A percentile compares a stretch with the other conserved stretches of the same genome.
phyloP scores from a whole-genome alignment of 768 basidiomycete species.

The Suillus decipiens region DNA sequence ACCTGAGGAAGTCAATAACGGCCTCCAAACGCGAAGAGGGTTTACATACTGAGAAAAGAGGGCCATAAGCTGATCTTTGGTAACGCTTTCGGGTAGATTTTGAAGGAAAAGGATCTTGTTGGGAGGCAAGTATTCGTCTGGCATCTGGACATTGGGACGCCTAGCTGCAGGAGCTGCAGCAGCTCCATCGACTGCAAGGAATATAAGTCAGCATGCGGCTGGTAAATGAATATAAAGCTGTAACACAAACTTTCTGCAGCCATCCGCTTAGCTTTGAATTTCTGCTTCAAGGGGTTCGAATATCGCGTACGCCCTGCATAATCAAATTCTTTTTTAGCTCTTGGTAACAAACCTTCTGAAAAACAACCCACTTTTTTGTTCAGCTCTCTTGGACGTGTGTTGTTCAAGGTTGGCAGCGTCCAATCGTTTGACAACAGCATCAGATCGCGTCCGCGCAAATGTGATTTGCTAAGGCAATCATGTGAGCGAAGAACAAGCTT shows the following conservation, averaged over 20 bases:
- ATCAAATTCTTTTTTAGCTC: not conserved
- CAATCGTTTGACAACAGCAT: slow-evolving; percentile 81
- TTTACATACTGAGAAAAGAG: slow-evolving; percentile 85
- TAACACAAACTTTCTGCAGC: slow-evolving; percentile 69
- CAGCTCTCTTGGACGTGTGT: slow-evolving; percentile 72
- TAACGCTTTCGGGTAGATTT: slow-evolving; percentile 91
- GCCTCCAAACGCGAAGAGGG: not conserved
- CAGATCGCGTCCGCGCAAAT: slow-evolving; percentile 86
- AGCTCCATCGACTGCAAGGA: slow-evolving; percentile 62
- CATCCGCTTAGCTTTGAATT: slow-evolving; percentile 78
- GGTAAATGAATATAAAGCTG: slow-evolving; percentile 11
- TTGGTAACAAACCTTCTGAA: not conserved
- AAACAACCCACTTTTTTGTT: slow-evolving; percentile 76
- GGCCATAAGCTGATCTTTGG: slow-evolving; percentile 87
- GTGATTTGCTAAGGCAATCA: slow-evolving; percentile 77
- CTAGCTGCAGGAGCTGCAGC: slow-evolving; percentile 66
- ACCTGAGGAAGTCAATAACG: slow-evolving; percentile 47
- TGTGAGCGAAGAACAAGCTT: slow-evolving; percentile 8
- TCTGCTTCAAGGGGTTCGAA: slow-evolving; percentile 87
- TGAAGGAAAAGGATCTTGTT: slow-evolving; percentile 99
- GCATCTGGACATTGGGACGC: slow-evolving; percentile 92
- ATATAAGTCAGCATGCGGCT: slow-evolving; percentile 9
- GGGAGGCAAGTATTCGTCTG: slow-evolving; percentile 98
- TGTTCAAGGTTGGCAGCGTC: slow-evolving; percentile 68
- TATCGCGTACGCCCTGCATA: slow-evolving; percentile 73